Evolutionary conservation across 2,329 filamentous ascomycete genomes (phyloP).

Genomic region (Colletotrichum salicis): DNA sequence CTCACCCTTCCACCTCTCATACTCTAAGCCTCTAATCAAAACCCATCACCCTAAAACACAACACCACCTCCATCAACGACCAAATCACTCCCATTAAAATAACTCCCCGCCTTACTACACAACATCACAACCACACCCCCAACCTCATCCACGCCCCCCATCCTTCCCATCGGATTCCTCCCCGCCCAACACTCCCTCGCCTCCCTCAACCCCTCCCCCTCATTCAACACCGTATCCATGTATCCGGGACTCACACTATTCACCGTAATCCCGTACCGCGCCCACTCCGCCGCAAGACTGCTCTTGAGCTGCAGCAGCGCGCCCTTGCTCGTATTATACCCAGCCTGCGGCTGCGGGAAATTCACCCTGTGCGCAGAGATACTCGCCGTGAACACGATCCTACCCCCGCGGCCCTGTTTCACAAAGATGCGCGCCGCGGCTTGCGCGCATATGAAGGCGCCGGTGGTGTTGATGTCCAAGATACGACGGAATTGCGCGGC

Average conservation of each 20-base stretch:
- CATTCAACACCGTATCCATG: conserved; percentile 81
- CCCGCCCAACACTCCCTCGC: conserved; percentile 66
- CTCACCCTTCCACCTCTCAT: too few species aligned
- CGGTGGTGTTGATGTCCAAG: conserved; percentile 78
- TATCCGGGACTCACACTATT: conserved; percentile 80
- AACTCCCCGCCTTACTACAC: conserved; percentile 69
- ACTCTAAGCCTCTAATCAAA: too few species aligned
- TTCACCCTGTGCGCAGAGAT: conserved; percentile 77
- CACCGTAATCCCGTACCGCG: conserved; percentile 73
- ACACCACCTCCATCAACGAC: conserved; percentile 68
- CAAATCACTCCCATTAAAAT: conserved; percentile 76
- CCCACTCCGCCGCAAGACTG: conserved; percentile 79
- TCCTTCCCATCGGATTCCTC: conserved; percentile 71
- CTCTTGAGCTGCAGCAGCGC: conserved; percentile 71
- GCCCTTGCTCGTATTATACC: conserved; percentile 79
- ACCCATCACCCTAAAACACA: conserved; percentile 24
- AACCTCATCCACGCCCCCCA: conserved; percentile 72
- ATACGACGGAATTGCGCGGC: conserved; percentile 70
- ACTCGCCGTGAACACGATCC: conserved; percentile 73
- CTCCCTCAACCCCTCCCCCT: conserved; percentile 66
- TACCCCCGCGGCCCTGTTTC: conserved; percentile 60
- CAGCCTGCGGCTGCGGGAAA: conserved; percentile 76
- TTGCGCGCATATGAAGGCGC: conserved; percentile 76
- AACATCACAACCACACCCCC: conserved; percentile 71
- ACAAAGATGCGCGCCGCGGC: conserved; percentile 68